Evolutionary conservation across 228 moss, liverwort and hornwort genomes (phyloP).

Genomic region (Sphagnum magellanicum): DNA sequence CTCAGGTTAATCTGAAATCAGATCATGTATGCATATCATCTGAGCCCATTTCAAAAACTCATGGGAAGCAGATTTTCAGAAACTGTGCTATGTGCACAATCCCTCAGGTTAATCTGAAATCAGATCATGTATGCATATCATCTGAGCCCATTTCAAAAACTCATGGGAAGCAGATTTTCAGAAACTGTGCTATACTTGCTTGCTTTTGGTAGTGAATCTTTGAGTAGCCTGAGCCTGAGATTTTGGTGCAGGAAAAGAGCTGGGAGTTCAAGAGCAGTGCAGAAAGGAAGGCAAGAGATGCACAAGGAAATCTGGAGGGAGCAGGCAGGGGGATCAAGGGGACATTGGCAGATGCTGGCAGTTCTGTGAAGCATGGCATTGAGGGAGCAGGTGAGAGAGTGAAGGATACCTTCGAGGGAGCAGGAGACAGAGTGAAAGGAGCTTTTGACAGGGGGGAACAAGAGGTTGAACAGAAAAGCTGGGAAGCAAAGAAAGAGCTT

Average conservation of each 20-base stretch:
- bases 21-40: no score
- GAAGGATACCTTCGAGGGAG: slow-evolving; percentile 28
- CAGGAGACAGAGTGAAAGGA: slow-evolving; percentile 26
- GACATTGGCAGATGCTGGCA: slow-evolving; percentile 33
- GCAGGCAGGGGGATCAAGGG: slow-evolving; percentile 16
- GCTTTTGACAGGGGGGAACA: slow-evolving; percentile 25
- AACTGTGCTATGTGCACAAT: no score
- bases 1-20: no score
- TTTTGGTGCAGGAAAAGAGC: slow-evolving; percentile 20
- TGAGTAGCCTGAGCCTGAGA: no score
- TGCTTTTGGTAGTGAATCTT: no score
- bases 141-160: no score
- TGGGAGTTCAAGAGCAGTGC: slow-evolving; percentile 12
- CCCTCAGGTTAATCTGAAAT: no score
- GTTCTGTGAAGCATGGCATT: slow-evolving; percentile 31
- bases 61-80: no score
- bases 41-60: no score
- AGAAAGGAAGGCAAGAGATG: slow-evolving; percentile 12
- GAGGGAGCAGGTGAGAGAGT: slow-evolving; percentile 39
- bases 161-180: no score
- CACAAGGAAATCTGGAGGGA: slow-evolving; percentile 2
- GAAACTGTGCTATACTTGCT: no score
- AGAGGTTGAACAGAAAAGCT: slow-evolving; percentile 27
- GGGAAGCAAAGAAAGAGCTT: slow-evolving; percentile 20
- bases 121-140: no score